Evolutionary conservation across 2,329 filamentous ascomycete genomes (phyloP).

Genomic region (Berkeleyomyces basicola): DNA sequence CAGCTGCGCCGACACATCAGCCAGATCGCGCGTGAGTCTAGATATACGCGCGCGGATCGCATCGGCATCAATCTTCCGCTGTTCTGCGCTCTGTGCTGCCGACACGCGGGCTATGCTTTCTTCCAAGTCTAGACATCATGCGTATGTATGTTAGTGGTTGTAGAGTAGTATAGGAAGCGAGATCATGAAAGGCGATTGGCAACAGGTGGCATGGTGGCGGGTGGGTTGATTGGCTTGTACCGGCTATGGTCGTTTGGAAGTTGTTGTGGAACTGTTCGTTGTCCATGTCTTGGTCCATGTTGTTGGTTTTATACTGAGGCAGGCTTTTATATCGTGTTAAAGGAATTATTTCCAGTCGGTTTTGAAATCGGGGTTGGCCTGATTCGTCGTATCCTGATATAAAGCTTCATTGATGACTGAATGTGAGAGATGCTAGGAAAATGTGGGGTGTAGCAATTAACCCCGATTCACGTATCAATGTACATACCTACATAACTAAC

Average conservation of each 20-base stretch:
- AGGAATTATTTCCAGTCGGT: no score
- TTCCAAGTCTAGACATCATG: slow-evolving; percentile 44
- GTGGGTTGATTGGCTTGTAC: slow-evolving; percentile 28
- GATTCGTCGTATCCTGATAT: no score
- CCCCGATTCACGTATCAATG: not conserved
- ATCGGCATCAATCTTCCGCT: slow-evolving; percentile 67
- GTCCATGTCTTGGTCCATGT: slow-evolving; percentile 25
- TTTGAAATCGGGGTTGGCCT: no score
- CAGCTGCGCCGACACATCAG: slow-evolving; percentile 65
- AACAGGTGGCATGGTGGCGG: not conserved
- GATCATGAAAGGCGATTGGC: not conserved
- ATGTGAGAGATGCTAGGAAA: no score
- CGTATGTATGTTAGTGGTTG: no score
- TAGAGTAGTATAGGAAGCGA: not conserved
- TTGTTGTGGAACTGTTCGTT: slow-evolving; percentile 75
- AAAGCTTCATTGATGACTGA: no score
- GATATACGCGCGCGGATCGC: slow-evolving; percentile 66
- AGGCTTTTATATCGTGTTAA: no score
- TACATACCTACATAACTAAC: not conserved
- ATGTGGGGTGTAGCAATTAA: not conserved
- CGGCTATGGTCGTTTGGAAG: slow-evolving; percentile 58
- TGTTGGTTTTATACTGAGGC: not conserved
- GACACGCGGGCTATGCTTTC: slow-evolving; percentile 29
- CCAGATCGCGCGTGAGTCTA: slow-evolving; percentile 65
- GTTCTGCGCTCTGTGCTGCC: slow-evolving; percentile 24